Conservation (phyloP, 176 grass and related monocot species). For the Musa acuminata region DNA sequence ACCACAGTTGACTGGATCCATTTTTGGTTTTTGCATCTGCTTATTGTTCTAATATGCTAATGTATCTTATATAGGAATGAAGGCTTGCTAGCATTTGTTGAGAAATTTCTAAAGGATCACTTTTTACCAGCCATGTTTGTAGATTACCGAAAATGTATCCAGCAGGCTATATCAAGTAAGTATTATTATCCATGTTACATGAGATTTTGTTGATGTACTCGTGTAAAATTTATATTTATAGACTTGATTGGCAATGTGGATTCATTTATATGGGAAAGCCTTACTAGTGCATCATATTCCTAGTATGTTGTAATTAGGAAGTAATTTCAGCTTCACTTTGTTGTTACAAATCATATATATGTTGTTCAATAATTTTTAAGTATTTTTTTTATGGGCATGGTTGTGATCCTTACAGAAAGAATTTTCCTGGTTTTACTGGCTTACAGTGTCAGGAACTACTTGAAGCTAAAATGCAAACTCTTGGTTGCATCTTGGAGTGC, state of each 20-base stretch:
- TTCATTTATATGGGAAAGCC: background rate
- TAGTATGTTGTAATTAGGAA: too few species aligned
- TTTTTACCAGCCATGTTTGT: constrained; percentile 97
- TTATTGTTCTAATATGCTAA: constrained; percentile 19
- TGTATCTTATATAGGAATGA: constrained; percentile 71
- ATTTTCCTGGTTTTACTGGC: background rate
- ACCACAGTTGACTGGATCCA: background rate
- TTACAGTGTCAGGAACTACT: too few species aligned
- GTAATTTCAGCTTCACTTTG: background rate
- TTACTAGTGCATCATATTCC: too few species aligned
- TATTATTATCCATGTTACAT: background rate
- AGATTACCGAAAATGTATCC: constrained; percentile 96
- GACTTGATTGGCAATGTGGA: background rate
- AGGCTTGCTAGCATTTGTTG: constrained; percentile 73
- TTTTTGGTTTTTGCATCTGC: constrained; percentile 11
- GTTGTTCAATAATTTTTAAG: background rate
- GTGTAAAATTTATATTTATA: background rate
- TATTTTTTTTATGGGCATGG: background rate
- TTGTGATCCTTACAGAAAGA: background rate
- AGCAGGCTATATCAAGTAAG: constrained; percentile 99
- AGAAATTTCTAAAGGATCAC: constrained; percentile 96
- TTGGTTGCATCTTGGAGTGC: too few species aligned
- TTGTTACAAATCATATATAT: background rate
- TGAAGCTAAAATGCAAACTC: too few species aligned
- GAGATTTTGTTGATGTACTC: background rate